Conservation (phyloP, 2,329 filamentous ascomycete species). For the Fusarium drepaniforme region DNA sequence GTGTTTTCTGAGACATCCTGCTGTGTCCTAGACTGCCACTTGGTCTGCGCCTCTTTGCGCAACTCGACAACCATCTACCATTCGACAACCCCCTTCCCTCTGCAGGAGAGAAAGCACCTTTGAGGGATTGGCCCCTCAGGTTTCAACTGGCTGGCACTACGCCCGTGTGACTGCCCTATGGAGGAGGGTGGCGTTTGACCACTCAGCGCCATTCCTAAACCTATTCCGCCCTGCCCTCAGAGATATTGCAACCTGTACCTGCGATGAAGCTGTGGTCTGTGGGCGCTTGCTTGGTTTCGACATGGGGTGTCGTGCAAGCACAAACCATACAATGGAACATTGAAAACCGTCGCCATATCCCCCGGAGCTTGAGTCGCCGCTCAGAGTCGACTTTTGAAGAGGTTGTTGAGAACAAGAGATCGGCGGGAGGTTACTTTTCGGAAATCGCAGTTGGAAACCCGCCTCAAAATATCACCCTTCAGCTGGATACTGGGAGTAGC, state of each 20-base stretch:
- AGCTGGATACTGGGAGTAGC: constrained; percentile 75
- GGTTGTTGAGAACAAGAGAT: constrained; percentile 58
- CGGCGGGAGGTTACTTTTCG: constrained; percentile 66
- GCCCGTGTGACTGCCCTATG: constrained; percentile 35
- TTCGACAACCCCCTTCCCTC: not conserved
- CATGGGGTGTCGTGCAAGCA: constrained; percentile 38
- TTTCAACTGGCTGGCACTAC: constrained; percentile 21
- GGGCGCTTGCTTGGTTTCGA: constrained; percentile 38
- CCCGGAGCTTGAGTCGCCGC: constrained; percentile 52
- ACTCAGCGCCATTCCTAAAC: constrained; percentile 36
- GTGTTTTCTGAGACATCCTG: constrained; percentile 38
- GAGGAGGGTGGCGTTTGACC: constrained; percentile 39
- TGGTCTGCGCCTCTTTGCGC: constrained; percentile 21
- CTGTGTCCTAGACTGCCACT: constrained; percentile 25
- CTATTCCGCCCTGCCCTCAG: constrained; percentile 7
- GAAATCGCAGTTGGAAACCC: constrained; percentile 70
- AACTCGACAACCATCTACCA: constrained; percentile 2
- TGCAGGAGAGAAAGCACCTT: not conserved
- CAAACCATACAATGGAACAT: constrained; percentile 63
- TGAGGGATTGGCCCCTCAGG: constrained; percentile 9
- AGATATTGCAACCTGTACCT: constrained; percentile 12
- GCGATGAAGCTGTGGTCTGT: constrained; percentile 42
- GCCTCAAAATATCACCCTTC: constrained; percentile 66
- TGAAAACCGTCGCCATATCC: constrained; percentile 51
- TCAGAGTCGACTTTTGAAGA: constrained; percentile 55